These are phyloP conservation scores for Gracilaria caudata DNA, from an alignment of 23 red algal genomes.

Conservation along the genomic window DNA sequence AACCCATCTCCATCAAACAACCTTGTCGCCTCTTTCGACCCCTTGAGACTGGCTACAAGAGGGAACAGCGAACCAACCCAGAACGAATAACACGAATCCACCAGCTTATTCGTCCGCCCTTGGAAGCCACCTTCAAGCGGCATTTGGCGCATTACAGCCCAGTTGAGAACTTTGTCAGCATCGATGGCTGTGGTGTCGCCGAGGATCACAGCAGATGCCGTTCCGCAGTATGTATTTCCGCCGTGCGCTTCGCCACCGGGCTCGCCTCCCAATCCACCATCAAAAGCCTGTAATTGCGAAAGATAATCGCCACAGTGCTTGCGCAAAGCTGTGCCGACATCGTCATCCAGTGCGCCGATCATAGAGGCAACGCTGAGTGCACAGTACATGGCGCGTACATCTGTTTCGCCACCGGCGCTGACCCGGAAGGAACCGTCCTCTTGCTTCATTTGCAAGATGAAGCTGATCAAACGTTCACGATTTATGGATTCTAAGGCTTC, in stretches of 20 bases:
- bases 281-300: constrained; percentile 70
- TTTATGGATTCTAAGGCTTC: constrained; percentile 74
- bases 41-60: constrained; percentile 26
- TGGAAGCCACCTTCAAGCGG: constrained; percentile 88
- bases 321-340: constrained; percentile 15
- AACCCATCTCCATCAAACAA: constrained; percentile 54
- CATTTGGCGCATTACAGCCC: constrained; percentile 79
- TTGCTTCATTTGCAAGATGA: constrained; percentile 44
- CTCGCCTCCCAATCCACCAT: constrained; percentile 90
- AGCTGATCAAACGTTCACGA: constrained; percentile 38
- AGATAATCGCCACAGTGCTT: constrained; percentile 61
- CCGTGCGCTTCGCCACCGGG: constrained; percentile 88
- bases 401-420: constrained; percentile 73
- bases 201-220: constrained; percentile 63
- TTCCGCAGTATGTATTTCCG: constrained; percentile 89
- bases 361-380: constrained; percentile 78
- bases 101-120: constrained; percentile 94
- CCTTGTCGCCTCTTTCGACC: background rate
- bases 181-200: constrained; percentile 23
- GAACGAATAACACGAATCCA: constrained; percentile 96
- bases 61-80: constrained; percentile 81
- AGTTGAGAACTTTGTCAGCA: constrained; percentile 51
- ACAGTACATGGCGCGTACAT: constrained; percentile 90
- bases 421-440: constrained; percentile 75
- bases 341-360: constrained; percentile 36